phyloP scores from a whole-genome alignment of 2,329 filamentous ascomycete species.

The Teratosphaeria destructans region DNA sequence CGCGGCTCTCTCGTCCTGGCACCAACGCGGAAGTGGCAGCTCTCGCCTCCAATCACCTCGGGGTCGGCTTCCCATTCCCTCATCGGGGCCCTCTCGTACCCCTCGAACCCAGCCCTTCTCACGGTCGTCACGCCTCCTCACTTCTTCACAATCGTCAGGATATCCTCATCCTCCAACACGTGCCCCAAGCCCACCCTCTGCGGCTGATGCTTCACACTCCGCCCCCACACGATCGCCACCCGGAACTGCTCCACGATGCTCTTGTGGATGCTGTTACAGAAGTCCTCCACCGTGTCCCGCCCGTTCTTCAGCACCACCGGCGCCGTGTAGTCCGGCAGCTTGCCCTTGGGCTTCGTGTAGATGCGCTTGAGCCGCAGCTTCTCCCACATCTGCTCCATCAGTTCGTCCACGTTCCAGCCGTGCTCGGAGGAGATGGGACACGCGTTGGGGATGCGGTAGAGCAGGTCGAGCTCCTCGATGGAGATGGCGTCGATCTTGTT shows the following conservation, averaged over 20 bases:
- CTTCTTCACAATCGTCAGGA: constrained; percentile 42
- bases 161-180: constrained; percentile 92
- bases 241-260: constrained; percentile 95
- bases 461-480: constrained; percentile 90
- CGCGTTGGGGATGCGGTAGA: constrained; percentile 94
- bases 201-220: constrained; percentile 96
- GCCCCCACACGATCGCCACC: constrained; percentile 89
- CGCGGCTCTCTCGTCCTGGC: no score
- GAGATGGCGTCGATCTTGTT: constrained; percentile 99
- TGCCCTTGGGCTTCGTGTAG: constrained; percentile 97
- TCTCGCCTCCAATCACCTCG: no score
- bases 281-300: constrained; percentile 88
- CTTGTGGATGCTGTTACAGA: constrained; percentile 95
- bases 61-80: no score
- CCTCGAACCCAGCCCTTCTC: no score
- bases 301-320: constrained; percentile 80
- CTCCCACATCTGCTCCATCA: constrained; percentile 98
- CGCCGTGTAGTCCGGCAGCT: constrained; percentile 78
- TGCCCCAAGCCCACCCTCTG: constrained; percentile 87
- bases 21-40: no score
- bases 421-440: constrained; percentile 91
- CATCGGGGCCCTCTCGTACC: no score
- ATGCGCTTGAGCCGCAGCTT: constrained; percentile 84
- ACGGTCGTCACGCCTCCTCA: neutral
- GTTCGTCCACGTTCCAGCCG: constrained; percentile 95